phyloP scores from a whole-genome alignment of 2,329 filamentous ascomycete genomes.

The Alternaria gansuensis region DNA sequence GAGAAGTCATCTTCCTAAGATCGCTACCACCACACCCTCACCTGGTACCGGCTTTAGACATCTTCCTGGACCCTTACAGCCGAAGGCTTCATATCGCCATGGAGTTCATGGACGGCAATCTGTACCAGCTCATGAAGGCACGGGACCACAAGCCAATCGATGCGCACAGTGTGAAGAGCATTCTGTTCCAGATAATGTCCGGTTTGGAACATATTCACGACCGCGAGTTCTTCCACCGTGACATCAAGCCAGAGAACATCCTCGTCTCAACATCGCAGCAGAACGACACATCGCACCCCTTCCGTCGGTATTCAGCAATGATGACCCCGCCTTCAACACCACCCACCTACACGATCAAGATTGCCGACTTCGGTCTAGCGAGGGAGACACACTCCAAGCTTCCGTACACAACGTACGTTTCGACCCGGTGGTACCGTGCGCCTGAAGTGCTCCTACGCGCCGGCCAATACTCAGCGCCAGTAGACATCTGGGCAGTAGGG shows the following conservation, averaged over 20 bases:
- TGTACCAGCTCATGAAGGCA: conserved; percentile 99
- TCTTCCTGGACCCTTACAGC: conserved; percentile 94
- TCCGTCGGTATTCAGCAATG: conserved; percentile 89
- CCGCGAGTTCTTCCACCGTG: conserved; percentile 96
- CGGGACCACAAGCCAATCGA: conserved; percentile 95
- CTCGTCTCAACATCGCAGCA: conserved; percentile 90
- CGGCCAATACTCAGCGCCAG: conserved; percentile 95
- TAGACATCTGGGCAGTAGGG: conserved; percentile 98
- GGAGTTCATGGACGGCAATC: conserved; percentile 99
- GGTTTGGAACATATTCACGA: conserved; percentile 97
- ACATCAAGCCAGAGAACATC: conserved; percentile 99
- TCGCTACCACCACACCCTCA: conserved; percentile 88
- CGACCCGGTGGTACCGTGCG: conserved; percentile 93
- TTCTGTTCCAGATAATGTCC: conserved; percentile 95
- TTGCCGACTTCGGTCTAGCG: conserved; percentile 97
- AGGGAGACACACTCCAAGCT: conserved; percentile 95
- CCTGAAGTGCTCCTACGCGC: conserved; percentile 93
- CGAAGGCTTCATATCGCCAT: conserved; percentile 98
- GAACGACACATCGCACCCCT: conserved; percentile 82
- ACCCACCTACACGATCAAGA: conserved; percentile 94
- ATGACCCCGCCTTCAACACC: conserved; percentile 96
- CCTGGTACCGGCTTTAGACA: conserved; percentile 95
- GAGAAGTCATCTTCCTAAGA: conserved; percentile 95
- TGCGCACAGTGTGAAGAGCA: conserved; percentile 92
- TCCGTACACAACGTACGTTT: conserved; percentile 98